phyloP scores from a whole-genome alignment of 208 protist genomes.

The Crithidia fasciculata region DNA sequence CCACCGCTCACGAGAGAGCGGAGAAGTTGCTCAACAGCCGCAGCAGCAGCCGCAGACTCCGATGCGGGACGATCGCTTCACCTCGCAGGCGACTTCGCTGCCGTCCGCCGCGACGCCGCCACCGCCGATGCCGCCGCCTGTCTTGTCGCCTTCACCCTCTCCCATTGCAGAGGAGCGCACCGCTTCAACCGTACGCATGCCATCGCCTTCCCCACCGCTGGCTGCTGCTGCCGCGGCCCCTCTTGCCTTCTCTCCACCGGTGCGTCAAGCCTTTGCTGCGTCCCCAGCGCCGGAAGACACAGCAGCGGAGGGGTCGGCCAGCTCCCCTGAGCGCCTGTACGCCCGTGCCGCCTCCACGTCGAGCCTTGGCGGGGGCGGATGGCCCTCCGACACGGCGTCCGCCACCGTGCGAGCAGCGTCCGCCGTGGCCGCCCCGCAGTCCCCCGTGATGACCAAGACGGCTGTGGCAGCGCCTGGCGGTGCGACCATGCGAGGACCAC shows the following conservation, averaged over 20 bases:
- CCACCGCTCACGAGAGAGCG: not conserved
- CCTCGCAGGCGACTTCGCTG: not conserved
- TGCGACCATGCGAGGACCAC: conserved; percentile 3
- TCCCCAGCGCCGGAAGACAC: not conserved
- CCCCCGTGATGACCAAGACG: conserved; percentile 1
- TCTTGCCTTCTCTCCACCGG: too few species aligned
- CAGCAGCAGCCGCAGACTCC: not conserved
- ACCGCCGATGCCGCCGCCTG: conserved; percentile 5
- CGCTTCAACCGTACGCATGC: not conserved
- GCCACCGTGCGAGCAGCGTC: conserved; percentile 2
- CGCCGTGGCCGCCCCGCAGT: not conserved
- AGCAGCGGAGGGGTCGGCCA: not conserved
- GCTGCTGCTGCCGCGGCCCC: too few species aligned
- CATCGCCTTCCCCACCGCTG: not conserved
- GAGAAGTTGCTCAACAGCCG: too few species aligned
- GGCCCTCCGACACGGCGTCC: conserved; percentile 17
- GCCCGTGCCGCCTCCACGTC: conserved; percentile 24
- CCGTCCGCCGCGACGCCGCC: conserved; percentile 2
- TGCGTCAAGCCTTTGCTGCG: too few species aligned
- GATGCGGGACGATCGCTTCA: not conserved
- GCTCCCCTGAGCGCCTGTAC: conserved; percentile 30
- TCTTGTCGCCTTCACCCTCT: not conserved
- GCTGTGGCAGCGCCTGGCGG: not conserved
- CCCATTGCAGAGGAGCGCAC: conserved; percentile 4
- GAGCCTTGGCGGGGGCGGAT: conserved; percentile 16